These are phyloP conservation scores for Fusarium setosum DNA, from an alignment of 2,329 filamentous ascomycete genomes.

Conservation along the genomic window DNA sequence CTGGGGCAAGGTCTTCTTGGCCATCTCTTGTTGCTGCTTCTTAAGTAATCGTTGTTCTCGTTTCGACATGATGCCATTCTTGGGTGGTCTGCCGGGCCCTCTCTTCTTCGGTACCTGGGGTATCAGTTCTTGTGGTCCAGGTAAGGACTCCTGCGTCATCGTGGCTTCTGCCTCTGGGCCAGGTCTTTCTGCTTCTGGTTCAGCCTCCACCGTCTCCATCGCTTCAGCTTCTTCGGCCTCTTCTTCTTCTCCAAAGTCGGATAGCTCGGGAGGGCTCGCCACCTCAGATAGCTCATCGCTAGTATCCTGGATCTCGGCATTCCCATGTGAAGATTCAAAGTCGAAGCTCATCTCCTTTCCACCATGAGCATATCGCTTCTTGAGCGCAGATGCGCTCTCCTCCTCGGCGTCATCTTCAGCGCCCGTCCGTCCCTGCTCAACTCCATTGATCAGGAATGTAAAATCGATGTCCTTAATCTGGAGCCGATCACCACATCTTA, in stretches of 20 bases:
- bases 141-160: slow-evolving; percentile 44
- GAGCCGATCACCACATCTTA: slow-evolving; percentile 74
- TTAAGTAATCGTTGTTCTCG: slow-evolving; percentile 74
- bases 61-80: slow-evolving; percentile 87
- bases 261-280: slow-evolving; percentile 54
- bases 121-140: slow-evolving; percentile 50
- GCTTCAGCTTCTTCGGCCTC: slow-evolving; percentile 41
- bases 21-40: slow-evolving; percentile 62
- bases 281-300: slow-evolving; percentile 64
- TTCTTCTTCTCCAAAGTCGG: slow-evolving; percentile 49
- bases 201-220: slow-evolving; percentile 37
- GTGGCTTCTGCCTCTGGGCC: slow-evolving; percentile 38
- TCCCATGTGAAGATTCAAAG: slow-evolving; percentile 72
- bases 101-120: slow-evolving; percentile 71
- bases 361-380: slow-evolving; percentile 63
- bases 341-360: slow-evolving; percentile 80
- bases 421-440: slow-evolving; percentile 67
- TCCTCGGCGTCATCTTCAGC: slow-evolving; percentile 67
- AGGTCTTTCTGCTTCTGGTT: slow-evolving; percentile 44
- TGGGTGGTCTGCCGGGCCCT: slow-evolving; percentile 83
- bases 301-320: slow-evolving; percentile 66
- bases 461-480: slow-evolving; percentile 79
- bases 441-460: slow-evolving; percentile 74
- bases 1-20: slow-evolving; percentile 63
- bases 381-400: slow-evolving; percentile 53